phyloP scores from a whole-genome alignment of 495 filamentous ascomycete genomes.

The Daldinia grandis region DNA sequence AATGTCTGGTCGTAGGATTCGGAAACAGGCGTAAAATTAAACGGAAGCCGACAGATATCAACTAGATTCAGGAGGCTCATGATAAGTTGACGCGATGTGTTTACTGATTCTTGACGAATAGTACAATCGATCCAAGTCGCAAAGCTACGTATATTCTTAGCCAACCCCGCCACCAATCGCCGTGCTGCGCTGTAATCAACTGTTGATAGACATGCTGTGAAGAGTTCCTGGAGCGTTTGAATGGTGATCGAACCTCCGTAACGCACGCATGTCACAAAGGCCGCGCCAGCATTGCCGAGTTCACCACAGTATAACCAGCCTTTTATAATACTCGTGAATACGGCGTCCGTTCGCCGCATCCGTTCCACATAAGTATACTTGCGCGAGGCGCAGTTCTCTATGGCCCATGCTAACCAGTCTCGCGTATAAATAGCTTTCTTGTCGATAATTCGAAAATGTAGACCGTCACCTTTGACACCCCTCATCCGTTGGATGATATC shows the following conservation, averaged over 20 bases:
- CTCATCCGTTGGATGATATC: conserved; percentile 52
- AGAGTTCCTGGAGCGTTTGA: conserved; percentile 45
- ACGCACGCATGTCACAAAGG: conserved; percentile 48
- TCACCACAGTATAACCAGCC: conserved; percentile 51
- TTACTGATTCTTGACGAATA: conserved; percentile 18
- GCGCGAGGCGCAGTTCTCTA: conserved; percentile 30
- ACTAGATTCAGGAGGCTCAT: conserved; percentile 32
- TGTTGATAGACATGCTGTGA: conserved; percentile 43
- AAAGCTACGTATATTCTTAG: conserved; percentile 36
- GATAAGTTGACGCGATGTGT: conserved; percentile 23
- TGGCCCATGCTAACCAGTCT: conserved; percentile 32
- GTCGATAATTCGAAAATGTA: conserved; percentile 29
- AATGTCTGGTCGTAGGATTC: background rate
- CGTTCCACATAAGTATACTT: conserved; percentile 43
- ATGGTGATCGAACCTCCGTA: conserved; percentile 33
- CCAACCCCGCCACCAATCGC: conserved; percentile 42
- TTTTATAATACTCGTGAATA: conserved; percentile 50
- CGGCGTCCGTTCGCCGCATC: conserved; percentile 31
- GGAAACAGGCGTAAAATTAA: conserved; percentile 14
- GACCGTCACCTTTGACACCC: conserved; percentile 35
- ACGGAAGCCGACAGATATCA: conserved; percentile 33
- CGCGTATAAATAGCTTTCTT: conserved; percentile 12
- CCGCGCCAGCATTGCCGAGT: conserved; percentile 45
- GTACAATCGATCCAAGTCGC: conserved; percentile 4
- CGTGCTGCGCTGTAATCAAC: conserved; percentile 43